phyloP scores from a whole-genome alignment of 768 basidiomycete species.

The Lentinula sp. region DNA sequence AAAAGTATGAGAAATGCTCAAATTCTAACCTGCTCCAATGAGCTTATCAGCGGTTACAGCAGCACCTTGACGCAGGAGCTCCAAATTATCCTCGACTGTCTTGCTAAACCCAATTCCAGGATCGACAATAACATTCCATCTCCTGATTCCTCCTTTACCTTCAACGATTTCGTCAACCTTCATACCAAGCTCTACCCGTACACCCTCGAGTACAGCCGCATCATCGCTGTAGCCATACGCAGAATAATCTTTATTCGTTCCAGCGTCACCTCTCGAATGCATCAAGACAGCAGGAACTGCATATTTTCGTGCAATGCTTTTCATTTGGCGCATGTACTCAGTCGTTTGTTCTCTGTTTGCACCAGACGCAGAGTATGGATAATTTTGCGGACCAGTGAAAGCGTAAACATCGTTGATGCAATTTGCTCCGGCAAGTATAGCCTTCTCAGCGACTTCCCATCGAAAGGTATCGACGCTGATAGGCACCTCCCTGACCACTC shows the following conservation, averaged over 20 bases:
- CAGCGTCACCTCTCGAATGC: slow-evolving; percentile 89
- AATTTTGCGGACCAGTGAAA: slow-evolving; percentile 59
- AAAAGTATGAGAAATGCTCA: neutral
- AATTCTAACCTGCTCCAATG: slow-evolving; percentile 22
- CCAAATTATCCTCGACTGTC: slow-evolving; percentile 64
- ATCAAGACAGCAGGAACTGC: slow-evolving; percentile 84
- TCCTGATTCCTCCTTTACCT: slow-evolving; percentile 64
- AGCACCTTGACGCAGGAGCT: slow-evolving; percentile 49
- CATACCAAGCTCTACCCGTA: slow-evolving; percentile 64
- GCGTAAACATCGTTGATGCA: slow-evolving; percentile 93
- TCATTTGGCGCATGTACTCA: slow-evolving; percentile 53
- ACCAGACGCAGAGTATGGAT: slow-evolving; percentile 19
- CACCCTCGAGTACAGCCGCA: slow-evolving; percentile 56
- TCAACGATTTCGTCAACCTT: slow-evolving; percentile 61
- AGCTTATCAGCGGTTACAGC: slow-evolving; percentile 36
- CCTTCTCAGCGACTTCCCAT: slow-evolving; percentile 67
- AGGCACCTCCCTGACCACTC: slow-evolving; percentile 26
- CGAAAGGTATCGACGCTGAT: slow-evolving; percentile 91
- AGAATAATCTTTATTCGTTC: slow-evolving; percentile 61
- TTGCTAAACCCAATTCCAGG: slow-evolving; percentile 97
- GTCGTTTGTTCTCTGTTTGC: slow-evolving; percentile 18
- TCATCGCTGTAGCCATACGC: slow-evolving; percentile 34
- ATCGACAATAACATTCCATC: slow-evolving; percentile 89
- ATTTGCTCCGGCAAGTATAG: slow-evolving; percentile 78
- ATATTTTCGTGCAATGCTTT: slow-evolving; percentile 51